Evolutionary conservation across 2,329 filamentous ascomycete genomes (phyloP), one percentile per base, ranked within the genome.

Genomic region (Aspergillus brunneoviolaceus): DNA sequence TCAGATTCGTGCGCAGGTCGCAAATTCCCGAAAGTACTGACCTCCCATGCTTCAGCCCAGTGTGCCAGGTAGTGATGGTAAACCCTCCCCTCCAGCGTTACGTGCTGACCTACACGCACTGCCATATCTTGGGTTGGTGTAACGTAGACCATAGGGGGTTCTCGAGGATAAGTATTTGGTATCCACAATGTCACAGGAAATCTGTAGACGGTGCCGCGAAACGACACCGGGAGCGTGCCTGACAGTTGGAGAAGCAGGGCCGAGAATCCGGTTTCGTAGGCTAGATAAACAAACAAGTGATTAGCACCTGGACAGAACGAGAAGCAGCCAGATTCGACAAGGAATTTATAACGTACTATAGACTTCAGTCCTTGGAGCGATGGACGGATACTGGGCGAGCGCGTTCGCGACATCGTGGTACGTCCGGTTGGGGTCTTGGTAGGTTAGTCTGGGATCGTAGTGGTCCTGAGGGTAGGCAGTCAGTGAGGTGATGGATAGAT

Each of bases 61-160:
- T 92, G 88, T 33, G 92, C 91, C 51, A 99, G 81, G 74, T 98
- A 99, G 42, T 95, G 95, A 74, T 99, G 95, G 74, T 98, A 99
- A 64, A 98, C 86, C 73, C 91, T 89, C 27, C 95, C 95, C 70
- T 98, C 94, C 5, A 91, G 88, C 71, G 95, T 92, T 61, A 99
- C 92, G 80, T 99, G 92, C 73, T 99, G 95, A 0, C 95, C 95
- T 0, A 93, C 92, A 21, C 94, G 85, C 48, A 99, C 89, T 65
- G 90, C 79, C 92, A 99, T 98, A 64, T 87, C 90, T 65, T 91
- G 89, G 5, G 90, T 91, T 2, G 95, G 93, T 6, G 88, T 93
- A 48, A 98, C 91, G 75, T 96, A 98, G 60, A 89, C 86, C 51
- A 98, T 84, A 1, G 95, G 95, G 0, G 92, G 84, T 69, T 96